Conservation (phyloP, 441 rosid species). For the Gossypium aridum region DNA sequence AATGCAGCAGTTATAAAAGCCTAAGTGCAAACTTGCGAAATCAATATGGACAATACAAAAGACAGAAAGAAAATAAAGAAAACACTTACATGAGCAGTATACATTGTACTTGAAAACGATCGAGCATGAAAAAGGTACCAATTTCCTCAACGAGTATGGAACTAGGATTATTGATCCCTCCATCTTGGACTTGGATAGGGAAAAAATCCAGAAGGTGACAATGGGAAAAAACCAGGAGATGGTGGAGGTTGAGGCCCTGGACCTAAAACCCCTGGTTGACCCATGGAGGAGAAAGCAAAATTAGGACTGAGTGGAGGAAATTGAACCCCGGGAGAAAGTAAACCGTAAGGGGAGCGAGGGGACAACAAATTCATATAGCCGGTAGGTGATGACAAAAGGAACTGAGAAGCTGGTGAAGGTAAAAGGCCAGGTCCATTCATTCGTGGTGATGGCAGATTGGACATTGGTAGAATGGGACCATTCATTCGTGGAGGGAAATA, state of each 20-base stretch:
- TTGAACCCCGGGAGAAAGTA: constrained; percentile 59
- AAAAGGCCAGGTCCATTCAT: constrained; percentile 49
- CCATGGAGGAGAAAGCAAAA: constrained; percentile 56
- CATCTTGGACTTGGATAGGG: constrained; percentile 79
- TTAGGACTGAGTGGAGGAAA: constrained; percentile 54
- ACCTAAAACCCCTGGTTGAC: constrained; percentile 64
- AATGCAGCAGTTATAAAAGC: constrained; percentile 20
- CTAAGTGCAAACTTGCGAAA: constrained; percentile 24
- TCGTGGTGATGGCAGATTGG: constrained; percentile 36
- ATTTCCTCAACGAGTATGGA: constrained; percentile 22
- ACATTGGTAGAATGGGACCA: constrained; percentile 37
- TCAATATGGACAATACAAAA: constrained; percentile 19
- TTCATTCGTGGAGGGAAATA: constrained; percentile 32
- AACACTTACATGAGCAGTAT: constrained; percentile 20
- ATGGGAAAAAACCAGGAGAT: constrained; percentile 60
- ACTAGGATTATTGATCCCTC: constrained; percentile 47
- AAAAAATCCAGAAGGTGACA: constrained; percentile 49
- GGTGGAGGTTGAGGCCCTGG: constrained; percentile 72
- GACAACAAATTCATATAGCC: constrained; percentile 47
- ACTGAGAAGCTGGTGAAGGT: constrained; percentile 75
- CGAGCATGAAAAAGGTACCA: constrained; percentile 14
- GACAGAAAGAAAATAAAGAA: background rate
- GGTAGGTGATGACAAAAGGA: constrained; percentile 50
- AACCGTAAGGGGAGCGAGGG: constrained; percentile 50
- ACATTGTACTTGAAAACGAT: constrained; percentile 21